Conservation (phyloP, 139 green algal genomes). For the Spirogloea muscicola region DNA sequence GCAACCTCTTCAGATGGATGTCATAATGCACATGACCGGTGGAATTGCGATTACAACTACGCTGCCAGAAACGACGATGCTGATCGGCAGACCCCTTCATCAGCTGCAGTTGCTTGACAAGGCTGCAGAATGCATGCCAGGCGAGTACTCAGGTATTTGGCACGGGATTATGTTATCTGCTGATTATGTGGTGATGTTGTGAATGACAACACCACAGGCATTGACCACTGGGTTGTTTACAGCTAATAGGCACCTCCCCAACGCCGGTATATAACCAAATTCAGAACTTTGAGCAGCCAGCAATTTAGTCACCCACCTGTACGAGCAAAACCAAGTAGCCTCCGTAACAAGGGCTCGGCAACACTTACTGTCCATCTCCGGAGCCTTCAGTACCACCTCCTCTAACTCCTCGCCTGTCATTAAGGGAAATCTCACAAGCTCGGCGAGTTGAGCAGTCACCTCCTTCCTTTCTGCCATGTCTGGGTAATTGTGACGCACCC, state of each 20-base stretch:
- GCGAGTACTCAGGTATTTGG: too few relatives aligned
- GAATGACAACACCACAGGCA: too few relatives aligned
- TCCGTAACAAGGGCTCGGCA: constrained; percentile 18
- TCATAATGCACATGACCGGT: constrained; percentile 33
- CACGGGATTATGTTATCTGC: too few relatives aligned
- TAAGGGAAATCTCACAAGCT: constrained; percentile 32
- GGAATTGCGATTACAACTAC: constrained; percentile 31
- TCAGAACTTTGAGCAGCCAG: too few relatives aligned
- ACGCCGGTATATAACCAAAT: too few relatives aligned
- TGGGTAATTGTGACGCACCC: constrained; percentile 22
- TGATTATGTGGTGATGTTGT: too few relatives aligned
- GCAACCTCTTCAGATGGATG: constrained; percentile 34
- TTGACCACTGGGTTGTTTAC: too few relatives aligned
- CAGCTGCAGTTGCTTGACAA: constrained; percentile 11
- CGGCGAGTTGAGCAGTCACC: constrained; percentile 10
- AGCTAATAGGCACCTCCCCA: too few relatives aligned
- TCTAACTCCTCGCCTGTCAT: constrained; percentile 30
- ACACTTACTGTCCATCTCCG: constrained; percentile 21
- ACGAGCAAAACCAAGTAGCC: constrained; percentile 27
- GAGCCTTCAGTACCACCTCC: constrained; percentile 30
- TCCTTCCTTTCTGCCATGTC: too few relatives aligned
- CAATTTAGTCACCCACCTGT: constrained; percentile 28
- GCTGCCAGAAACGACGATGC: constrained; percentile 35
- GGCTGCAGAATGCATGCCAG: too few relatives aligned
- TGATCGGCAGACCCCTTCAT: constrained; percentile 27